Evolutionary conservation across 2,329 filamentous ascomycete species (phyloP).

Genomic region (Metarhizium sp.): DNA sequence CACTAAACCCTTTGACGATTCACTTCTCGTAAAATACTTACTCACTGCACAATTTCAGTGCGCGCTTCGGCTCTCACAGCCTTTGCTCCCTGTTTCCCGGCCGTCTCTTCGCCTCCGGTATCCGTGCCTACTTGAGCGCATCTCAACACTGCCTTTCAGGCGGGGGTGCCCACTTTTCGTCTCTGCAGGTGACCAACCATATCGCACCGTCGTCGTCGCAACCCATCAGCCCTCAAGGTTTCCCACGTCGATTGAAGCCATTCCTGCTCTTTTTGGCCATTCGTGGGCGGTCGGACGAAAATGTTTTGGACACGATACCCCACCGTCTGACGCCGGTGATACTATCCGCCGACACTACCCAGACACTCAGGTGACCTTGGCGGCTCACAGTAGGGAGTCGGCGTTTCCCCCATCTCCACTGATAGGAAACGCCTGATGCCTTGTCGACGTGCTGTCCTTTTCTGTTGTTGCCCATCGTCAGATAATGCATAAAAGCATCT

Average conservation of each 20-base stretch:
- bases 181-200: slow-evolving; percentile 1
- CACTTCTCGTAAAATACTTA: neutral
- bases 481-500: neutral
- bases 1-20: neutral
- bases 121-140: neutral
- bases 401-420: slow-evolving; percentile 3
- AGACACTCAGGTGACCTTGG: slow-evolving; percentile 14
- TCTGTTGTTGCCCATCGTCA: neutral
- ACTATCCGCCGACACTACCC: slow-evolving; percentile 18
- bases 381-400: slow-evolving; percentile 8
- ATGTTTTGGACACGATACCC: slow-evolving; percentile 11
- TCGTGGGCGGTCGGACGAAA: neutral
- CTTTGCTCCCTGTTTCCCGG: neutral
- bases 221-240: slow-evolving; percentile 5
- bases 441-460: slow-evolving; percentile 17
- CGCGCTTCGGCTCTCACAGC: neutral
- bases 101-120: too few species aligned
- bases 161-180: slow-evolving; percentile 5
- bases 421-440: neutral
- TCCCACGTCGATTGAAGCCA: neutral
- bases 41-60: neutral
- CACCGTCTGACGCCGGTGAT: slow-evolving; percentile 18
- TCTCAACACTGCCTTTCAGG: neutral
- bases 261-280: neutral
- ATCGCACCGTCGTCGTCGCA: neutral